Base-by-base conservation (phyloP, 2,329 filamentous ascomycete genomes). In the Knufia petricola region DNA sequence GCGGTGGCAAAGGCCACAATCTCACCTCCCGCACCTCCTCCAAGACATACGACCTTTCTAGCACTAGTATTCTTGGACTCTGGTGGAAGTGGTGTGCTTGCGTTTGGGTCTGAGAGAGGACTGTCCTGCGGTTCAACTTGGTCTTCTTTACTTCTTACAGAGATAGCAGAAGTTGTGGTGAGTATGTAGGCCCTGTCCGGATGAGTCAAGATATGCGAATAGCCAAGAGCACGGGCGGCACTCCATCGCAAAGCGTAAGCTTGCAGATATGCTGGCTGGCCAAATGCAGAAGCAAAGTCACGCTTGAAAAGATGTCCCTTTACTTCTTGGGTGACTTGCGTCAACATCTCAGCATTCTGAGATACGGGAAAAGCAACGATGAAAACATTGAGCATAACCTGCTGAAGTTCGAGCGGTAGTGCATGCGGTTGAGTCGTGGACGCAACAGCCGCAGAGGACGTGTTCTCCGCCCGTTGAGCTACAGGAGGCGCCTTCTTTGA, bases 231-330 rank as follows among this genome's bases (percentile, higher is more conserved):
- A 46, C 92, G 75, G 46, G 85, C 84, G 1, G 90, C 86, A 65
- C 88, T 95, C 89, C 90, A 98, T 58, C 92, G 73, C 47, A 87
- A 78, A 7, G 87, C 87, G 69, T 98, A 98, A 8, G 84, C 85
- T 52, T 84, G 79, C 15, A 95, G 74, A 58, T 83, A 77, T 38
- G 84, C 79, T 48, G 79, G 74, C 39, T 73, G 74, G 0, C 80
- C 81, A 67, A 96, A 98, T 0, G 90, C 90, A 13, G 72, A 69
- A 10, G 74, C 74, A 66, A 96, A 96, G 63, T 96, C 86, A 26
- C 92, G 79, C 50, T 85, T 81, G 64, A 84, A 96, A 7, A 98
- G 74, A 55, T 90, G 86, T 6, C 81, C 75, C 66, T 96, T 98
- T 53, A 96, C 78, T 46, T 82, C 78, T 61, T 95, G 90, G 17